Evolutionary conservation across 2,329 filamentous ascomycete genomes (phyloP), one percentile per base, ranked within the genome.

Genomic region (Trichoderma sp.): DNA sequence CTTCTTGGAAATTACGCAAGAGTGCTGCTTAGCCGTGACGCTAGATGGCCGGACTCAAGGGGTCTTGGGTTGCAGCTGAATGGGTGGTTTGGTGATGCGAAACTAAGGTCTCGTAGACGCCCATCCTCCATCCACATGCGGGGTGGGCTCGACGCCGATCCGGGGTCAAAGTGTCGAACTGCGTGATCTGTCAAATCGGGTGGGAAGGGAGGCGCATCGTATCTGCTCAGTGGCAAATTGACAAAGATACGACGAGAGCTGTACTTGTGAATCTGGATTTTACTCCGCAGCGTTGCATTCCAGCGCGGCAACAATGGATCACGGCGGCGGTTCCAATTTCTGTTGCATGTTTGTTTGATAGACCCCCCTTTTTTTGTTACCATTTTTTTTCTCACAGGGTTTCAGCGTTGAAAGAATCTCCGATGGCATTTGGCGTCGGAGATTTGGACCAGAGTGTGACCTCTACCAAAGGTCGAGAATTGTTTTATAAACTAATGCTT

Each of bases 171-270:
- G 20, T 28, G 32, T 43, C 39, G 15, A 43, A 23, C 7, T 68
- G 50, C 55, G 57, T 58, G 53, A 68, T 68, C 65, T 68, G 53
- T 68, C 65, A 59, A 68, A 59, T 32, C 64, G 32, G 32, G 30
- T 12, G 30, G 32, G 17, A 61, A 36, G 11, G 32, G 20, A 36
- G 32, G 20, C 58, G 20, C 15, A 58, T 58, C 26, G 15, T 57
- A 28, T 26, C 15, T 28, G 57, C 43, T 17, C 13, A 13, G 43
- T 66, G n/a, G n/a, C 12, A 26, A 32, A 13, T 30, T 66, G n/a
- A 13, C 12, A 26, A 32, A 28, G 23, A 34, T 28, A 68, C 36
- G 12, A 26, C 11, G 47, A 20, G 26, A 20, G 20, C n/a, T 23
- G 47, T 20, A 53, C 20, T 20, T 43, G 13, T 39, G 43, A 9